Conservation (phyloP, 2,329 filamentous ascomycete genomes). For the Dactylellina drechsleri region DNA sequence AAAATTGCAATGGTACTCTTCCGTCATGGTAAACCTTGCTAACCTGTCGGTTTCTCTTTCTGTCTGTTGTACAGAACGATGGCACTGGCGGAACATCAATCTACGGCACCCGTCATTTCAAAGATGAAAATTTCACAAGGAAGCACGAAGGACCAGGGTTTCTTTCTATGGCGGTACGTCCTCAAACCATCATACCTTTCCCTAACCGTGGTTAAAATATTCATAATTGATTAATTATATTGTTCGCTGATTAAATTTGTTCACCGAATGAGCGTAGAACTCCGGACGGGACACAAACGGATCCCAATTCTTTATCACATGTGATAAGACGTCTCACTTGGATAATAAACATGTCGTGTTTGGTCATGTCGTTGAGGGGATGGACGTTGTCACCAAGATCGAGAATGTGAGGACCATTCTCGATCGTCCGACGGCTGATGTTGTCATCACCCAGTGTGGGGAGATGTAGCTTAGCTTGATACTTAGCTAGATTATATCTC, state of each 20-base stretch:
- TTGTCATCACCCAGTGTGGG: constrained; percentile 85
- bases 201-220: no score
- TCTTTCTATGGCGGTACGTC: constrained; percentile 87
- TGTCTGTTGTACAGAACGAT: constrained; percentile 68
- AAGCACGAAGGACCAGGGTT: constrained; percentile 83
- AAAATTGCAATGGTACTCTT: background rate
- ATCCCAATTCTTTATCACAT: constrained; percentile 97
- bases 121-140: constrained; percentile 86
- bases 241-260: background rate
- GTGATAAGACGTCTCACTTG: constrained; percentile 83
- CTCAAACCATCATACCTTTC: background rate
- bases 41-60: no score
- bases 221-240: constrained; percentile 9
- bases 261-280: constrained; percentile 69
- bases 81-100: constrained; percentile 89
- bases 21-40: constrained; percentile 8
- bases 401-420: constrained; percentile 86
- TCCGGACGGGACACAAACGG: constrained; percentile 92
- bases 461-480: constrained; percentile 74
- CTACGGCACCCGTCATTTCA: constrained; percentile 84
- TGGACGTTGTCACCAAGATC: constrained; percentile 92
- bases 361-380: constrained; percentile 85
- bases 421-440: constrained; percentile 85
- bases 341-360: constrained; percentile 97
- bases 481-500: constrained; percentile 9